A percentile compares a stretch with the other conserved stretches of the same genome.
phyloP scores from a whole-genome alignment of 352 stramenopile species.

The Pythium dissimile region DNA sequence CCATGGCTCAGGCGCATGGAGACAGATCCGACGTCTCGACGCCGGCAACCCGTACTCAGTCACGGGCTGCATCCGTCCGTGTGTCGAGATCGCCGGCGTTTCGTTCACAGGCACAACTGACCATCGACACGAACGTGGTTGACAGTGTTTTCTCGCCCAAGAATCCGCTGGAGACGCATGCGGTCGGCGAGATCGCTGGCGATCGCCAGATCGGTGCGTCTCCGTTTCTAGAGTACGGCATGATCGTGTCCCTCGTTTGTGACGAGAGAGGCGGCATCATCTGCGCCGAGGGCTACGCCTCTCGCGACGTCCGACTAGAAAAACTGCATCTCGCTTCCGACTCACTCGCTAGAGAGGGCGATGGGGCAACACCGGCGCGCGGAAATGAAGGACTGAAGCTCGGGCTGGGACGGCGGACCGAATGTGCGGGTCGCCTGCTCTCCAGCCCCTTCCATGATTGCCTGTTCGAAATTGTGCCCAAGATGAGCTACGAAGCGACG shows the following conservation, averaged over 20 bases:
- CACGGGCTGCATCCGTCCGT: slow-evolving; percentile 6
- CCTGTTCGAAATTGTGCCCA: slow-evolving; percentile 68
- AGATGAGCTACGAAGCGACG: slow-evolving; percentile 73
- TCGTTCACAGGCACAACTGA: slow-evolving; percentile 25
- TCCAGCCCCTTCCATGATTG: slow-evolving; percentile 60
- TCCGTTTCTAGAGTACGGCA: slow-evolving; percentile 71
- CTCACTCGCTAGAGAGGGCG: too few species aligned
- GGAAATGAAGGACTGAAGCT: neutral
- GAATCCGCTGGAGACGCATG: slow-evolving; percentile 37
- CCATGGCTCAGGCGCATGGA: too few species aligned
- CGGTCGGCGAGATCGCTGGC: slow-evolving; percentile 29
- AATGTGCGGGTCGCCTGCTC: slow-evolving; percentile 36
- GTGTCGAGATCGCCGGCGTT: slow-evolving; percentile 16
- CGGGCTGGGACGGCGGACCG: slow-evolving; percentile 32
- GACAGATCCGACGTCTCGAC: too few species aligned
- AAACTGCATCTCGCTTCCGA: slow-evolving; percentile 35
- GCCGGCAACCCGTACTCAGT: too few species aligned
- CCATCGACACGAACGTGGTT: slow-evolving; percentile 42
- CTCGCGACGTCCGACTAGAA: slow-evolving; percentile 52
- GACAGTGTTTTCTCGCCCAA: slow-evolving; percentile 40
- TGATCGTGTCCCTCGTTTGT: slow-evolving; percentile 60
- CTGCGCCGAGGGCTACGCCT: slow-evolving; percentile 53
- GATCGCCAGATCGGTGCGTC: slow-evolving; percentile 27
- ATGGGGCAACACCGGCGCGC: neutral
- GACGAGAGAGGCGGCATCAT: slow-evolving; percentile 54